Conservation (phyloP, 176 grass and related monocot species). For the Zoysia pacifica region DNA sequence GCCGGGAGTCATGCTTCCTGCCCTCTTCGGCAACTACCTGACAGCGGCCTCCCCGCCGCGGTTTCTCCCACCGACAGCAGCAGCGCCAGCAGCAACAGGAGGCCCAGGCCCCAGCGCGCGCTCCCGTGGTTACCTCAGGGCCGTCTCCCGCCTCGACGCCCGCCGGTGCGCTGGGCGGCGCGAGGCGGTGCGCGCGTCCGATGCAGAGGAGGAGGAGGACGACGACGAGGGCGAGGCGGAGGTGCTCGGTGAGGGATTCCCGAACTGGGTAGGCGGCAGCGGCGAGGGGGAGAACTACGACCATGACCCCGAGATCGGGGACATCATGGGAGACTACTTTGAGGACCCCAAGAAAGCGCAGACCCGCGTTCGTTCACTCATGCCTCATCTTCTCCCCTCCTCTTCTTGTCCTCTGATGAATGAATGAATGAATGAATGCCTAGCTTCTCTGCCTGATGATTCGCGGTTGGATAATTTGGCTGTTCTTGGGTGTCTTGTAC, state of each 20-base stretch:
- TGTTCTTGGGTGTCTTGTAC: conserved; percentile 12
- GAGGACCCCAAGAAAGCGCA: conserved; percentile 86
- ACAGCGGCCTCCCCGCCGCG: neutral
- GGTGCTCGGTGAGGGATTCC: conserved; percentile 28
- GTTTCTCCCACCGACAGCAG: conserved; percentile 1
- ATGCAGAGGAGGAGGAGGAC: conserved; percentile 10
- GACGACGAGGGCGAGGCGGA: conserved; percentile 23
- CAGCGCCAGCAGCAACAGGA: neutral
- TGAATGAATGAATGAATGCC: neutral
- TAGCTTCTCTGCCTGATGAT: neutral
- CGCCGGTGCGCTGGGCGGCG: neutral
- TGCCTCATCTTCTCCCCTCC: neutral
- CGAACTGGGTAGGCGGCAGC: conserved; percentile 2
- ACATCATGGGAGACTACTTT: conserved; percentile 77
- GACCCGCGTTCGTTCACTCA: conserved; percentile 54
- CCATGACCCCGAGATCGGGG: conserved; percentile 76
- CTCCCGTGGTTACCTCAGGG: neutral
- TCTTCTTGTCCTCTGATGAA: neutral
- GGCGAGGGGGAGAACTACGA: conserved; percentile 54
- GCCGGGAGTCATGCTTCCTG: conserved; percentile 23
- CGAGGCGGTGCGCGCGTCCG: neutral
- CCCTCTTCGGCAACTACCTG: conserved; percentile 32
- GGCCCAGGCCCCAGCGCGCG: neutral
- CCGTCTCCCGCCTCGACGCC: conserved; percentile 8
- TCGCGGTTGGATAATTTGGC: conserved; percentile 22